Evolutionary conservation across 345 rosid species (phyloP).

Genomic region (Gossypioides kirkii): DNA sequence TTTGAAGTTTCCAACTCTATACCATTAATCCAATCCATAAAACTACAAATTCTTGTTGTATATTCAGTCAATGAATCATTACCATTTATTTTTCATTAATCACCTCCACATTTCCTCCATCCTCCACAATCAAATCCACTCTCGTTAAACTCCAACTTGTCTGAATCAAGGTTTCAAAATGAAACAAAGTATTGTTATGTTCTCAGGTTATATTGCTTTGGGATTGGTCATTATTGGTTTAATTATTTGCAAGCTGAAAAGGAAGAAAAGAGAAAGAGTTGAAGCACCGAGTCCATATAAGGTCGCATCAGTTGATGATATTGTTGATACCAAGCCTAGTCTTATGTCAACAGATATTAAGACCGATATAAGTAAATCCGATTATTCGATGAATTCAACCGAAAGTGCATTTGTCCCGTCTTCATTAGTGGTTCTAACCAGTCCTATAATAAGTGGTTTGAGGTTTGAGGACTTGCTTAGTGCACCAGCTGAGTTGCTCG

Average conservation of each 20-base stretch:
- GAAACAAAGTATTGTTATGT: slow-evolving; percentile 36
- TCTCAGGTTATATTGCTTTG: slow-evolving; percentile 38
- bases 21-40: slow-evolving; percentile 12
- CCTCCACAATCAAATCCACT: slow-evolving; percentile 11
- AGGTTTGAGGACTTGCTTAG: slow-evolving; percentile 48
- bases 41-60: slow-evolving; percentile 26
- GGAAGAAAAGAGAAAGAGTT: slow-evolving; percentile 17
- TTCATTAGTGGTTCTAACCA: slow-evolving; percentile 42
- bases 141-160: background rate
- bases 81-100: background rate
- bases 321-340: slow-evolving; percentile 19
- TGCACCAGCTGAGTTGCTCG: slow-evolving; percentile 65
- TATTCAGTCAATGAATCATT: slow-evolving; percentile 22
- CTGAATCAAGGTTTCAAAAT: slow-evolving; percentile 19
- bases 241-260: slow-evolving; percentile 22
- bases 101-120: slow-evolving; percentile 32
- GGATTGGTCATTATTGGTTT: slow-evolving; percentile 22
- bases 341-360: slow-evolving; percentile 20
- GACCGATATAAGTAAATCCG: slow-evolving; percentile 23
- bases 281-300: slow-evolving; percentile 17
- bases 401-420: slow-evolving; percentile 31
- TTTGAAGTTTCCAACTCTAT: background rate
- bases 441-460: slow-evolving; percentile 36
- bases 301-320: slow-evolving; percentile 27
- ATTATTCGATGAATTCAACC: slow-evolving; percentile 18